A percentile compares a stretch with the other conserved stretches of the same genome.
These are phyloP conservation scores for Tetradesmus lagerheimii DNA, from an alignment of 139 green algal genomes.

Conservation along the genomic window DNA sequence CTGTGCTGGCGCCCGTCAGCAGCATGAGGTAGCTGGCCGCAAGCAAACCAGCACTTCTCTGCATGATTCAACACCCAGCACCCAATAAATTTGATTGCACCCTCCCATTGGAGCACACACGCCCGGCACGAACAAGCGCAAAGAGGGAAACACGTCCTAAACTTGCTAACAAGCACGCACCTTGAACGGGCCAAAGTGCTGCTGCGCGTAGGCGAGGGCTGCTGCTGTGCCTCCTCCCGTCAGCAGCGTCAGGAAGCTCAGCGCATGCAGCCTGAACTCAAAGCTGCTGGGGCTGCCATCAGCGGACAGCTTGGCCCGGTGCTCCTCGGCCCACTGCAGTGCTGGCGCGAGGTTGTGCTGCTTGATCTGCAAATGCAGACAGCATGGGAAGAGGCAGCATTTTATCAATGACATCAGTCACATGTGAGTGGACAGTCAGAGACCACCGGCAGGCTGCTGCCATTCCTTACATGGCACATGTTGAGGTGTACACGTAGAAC, in stretches of 20 bases:
- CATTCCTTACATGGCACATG: too few relatives aligned
- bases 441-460: too few relatives aligned
- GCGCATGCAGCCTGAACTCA: constrained; percentile 89
- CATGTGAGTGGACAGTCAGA: too few relatives aligned
- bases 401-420: too few relatives aligned
- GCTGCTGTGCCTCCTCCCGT: constrained; percentile 33
- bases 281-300: constrained; percentile 63
- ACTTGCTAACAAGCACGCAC: background rate
- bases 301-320: constrained; percentile 63
- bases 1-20: constrained; percentile 52
- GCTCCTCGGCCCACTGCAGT: constrained; percentile 83
- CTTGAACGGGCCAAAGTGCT: constrained; percentile 75
- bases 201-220: constrained; percentile 84
- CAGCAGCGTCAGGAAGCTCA: constrained; percentile 87
- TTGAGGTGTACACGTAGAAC: too few relatives aligned
- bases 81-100: too few relatives aligned
- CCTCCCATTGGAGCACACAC: constrained; percentile 23
- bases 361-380: constrained; percentile 72
- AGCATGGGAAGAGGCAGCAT: too few relatives aligned
- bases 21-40: constrained; percentile 83
- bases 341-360: constrained; percentile 78
- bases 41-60: too few relatives aligned
- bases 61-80: too few relatives aligned
- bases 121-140: too few relatives aligned
- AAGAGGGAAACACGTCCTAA: background rate